Conservation (phyloP, 2,329 filamentous ascomycete species). For the Penicillium glabrum region DNA sequence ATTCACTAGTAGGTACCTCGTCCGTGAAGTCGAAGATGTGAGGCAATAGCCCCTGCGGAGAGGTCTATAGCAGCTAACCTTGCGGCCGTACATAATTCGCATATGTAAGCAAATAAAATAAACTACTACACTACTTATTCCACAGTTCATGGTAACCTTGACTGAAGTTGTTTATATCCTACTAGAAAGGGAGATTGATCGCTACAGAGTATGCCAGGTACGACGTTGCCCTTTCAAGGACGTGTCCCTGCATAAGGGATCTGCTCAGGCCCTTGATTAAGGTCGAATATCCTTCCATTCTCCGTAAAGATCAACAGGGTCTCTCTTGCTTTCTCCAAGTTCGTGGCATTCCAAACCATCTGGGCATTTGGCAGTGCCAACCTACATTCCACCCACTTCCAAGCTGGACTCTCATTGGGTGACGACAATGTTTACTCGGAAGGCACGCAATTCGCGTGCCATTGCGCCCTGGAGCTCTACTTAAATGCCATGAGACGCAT, state of each 20-base stretch:
- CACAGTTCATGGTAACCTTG: background rate
- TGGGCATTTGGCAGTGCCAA: background rate
- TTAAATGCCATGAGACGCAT: slow-evolving; percentile 14
- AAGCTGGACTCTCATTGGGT: background rate
- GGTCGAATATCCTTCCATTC: background rate
- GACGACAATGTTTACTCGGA: slow-evolving; percentile 8
- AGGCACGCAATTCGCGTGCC: slow-evolving; percentile 4
- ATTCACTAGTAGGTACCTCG: no score
- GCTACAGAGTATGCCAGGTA: slow-evolving; percentile 8
- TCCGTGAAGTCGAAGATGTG: no score
- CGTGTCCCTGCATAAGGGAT: background rate
- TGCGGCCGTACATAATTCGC: no score
- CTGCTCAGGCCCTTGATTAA: background rate
- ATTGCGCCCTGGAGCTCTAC: slow-evolving; percentile 3
- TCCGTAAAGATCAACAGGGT: background rate
- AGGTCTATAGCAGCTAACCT: no score
- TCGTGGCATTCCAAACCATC: slow-evolving; percentile 17
- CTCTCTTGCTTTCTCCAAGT: background rate
- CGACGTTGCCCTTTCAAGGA: slow-evolving; percentile 3
- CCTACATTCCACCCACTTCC: slow-evolving; percentile 1
- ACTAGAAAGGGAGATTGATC: background rate
- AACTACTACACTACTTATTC: background rate
- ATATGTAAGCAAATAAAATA: background rate
- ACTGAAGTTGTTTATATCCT: background rate
- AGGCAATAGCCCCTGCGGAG: no score